Evolutionary conservation across 2,329 filamentous ascomycete species (phyloP).

Genomic region (Amylocarpus encephaloides): DNA sequence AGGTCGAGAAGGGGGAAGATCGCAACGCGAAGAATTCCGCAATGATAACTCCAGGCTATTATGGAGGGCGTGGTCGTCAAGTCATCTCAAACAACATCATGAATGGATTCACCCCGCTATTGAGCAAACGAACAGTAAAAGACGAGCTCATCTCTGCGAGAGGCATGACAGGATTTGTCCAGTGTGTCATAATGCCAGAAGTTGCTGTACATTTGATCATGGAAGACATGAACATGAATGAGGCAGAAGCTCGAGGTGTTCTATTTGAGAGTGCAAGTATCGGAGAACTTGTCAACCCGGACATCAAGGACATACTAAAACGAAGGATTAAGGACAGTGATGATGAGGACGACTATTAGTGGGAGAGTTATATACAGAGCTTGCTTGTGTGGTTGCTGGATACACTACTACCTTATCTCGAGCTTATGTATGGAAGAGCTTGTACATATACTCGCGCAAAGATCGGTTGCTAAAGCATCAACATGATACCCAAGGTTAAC

Average conservation of each 20-base stretch:
- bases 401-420: no score
- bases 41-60: constrained; percentile 68
- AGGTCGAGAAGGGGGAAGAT: constrained; percentile 50
- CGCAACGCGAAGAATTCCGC: constrained; percentile 52
- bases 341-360: constrained; percentile 20
- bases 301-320: constrained; percentile 56
- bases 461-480: no score
- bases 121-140: constrained; percentile 55
- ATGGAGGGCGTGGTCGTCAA: constrained; percentile 67
- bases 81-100: constrained; percentile 67
- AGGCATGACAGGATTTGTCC: constrained; percentile 63
- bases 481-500: no score
- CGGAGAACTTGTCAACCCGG: constrained; percentile 28
- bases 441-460: no score
- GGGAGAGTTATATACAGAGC: no score
- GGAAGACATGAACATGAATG: constrained; percentile 48
- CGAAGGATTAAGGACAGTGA: constrained; percentile 42
- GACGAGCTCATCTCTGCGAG: constrained; percentile 62
- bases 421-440: no score
- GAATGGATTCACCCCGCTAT: constrained; percentile 47
- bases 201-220: constrained; percentile 47
- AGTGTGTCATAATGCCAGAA: constrained; percentile 73
- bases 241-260: constrained; percentile 32
- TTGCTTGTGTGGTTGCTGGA: no score
- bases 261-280: constrained; percentile 23